Conservation (phyloP, 108 stramenopile species). For the Phaeodactylum tricornutum region DNA sequence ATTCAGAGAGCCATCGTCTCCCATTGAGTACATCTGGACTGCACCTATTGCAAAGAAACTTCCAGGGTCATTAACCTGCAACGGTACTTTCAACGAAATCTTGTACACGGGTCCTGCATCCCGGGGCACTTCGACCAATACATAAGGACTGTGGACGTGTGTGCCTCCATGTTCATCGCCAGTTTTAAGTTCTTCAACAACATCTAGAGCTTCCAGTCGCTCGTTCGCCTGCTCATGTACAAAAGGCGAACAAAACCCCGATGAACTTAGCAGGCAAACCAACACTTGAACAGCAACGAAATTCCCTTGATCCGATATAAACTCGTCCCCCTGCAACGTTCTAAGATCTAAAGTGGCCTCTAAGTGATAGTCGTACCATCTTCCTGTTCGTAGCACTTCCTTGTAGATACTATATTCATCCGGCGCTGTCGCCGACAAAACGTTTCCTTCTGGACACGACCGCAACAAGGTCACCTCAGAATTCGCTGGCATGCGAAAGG, state of each 20-base stretch:
- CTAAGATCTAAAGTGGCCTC: slow-evolving; percentile 2
- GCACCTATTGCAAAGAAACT: slow-evolving; percentile 11
- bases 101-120: neutral
- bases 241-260: slow-evolving; percentile 26
- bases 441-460: neutral
- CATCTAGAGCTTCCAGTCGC: neutral
- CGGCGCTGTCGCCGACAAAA: neutral
- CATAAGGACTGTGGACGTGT: slow-evolving; percentile 9
- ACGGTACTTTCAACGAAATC: slow-evolving; percentile 4
- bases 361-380: slow-evolving; percentile 8
- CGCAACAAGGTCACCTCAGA: neutral
- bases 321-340: neutral
- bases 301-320: slow-evolving; percentile 7
- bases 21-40: slow-evolving; percentile 7
- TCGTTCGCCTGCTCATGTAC: slow-evolving; percentile 12
- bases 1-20: neutral
- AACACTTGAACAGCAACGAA: slow-evolving; percentile 9
- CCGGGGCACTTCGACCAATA: slow-evolving; percentile 2
- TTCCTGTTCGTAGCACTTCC: slow-evolving; percentile 2
- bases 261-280: neutral
- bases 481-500: neutral
- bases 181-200: neutral
- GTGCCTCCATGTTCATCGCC: slow-evolving; percentile 13
- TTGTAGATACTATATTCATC: neutral
- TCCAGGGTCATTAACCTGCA: slow-evolving; percentile 7